Percentiles rank a stretch among this genome's conserved stretches.
Evolutionary conservation across 805 yeast species (phyloP).

Genomic region (Sugiyamaella americana): DNA sequence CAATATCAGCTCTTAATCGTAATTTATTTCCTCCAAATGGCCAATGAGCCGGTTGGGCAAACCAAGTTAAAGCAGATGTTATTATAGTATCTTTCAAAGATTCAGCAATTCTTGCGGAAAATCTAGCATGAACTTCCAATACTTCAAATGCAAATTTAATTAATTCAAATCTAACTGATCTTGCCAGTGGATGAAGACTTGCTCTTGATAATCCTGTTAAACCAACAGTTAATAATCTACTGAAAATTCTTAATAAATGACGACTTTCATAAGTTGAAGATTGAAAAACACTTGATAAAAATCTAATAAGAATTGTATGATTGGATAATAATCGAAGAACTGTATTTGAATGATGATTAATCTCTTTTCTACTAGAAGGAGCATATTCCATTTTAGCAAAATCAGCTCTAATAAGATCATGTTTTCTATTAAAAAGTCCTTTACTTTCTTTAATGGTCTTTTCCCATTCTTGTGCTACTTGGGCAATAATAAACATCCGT

Average conservation of each 20-base stretch:
- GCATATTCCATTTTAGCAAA: conserved; percentile 78
- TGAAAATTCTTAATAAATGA: conserved; percentile 62
- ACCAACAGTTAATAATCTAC: conserved; percentile 42
- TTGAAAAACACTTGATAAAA: conserved; percentile 72
- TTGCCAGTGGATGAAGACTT: conserved; percentile 76
- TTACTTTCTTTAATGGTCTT: conserved; percentile 47
- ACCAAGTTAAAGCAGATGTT: conserved; percentile 76
- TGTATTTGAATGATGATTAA: conserved; percentile 45
- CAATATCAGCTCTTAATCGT: conserved; percentile 62
- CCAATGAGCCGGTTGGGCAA: conserved; percentile 50
- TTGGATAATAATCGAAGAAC: conserved; percentile 53
- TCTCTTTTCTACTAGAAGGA: conserved; percentile 64
- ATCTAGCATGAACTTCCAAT: conserved; percentile 47
- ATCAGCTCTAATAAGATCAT: conserved; percentile 56
- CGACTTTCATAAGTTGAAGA: conserved; percentile 69
- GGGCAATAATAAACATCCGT: conserved; percentile 57
- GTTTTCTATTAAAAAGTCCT: conserved; percentile 58
- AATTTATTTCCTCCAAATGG: conserved; percentile 83
- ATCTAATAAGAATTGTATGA: conserved; percentile 59
- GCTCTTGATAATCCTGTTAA: conserved; percentile 54
- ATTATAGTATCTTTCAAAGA: conserved; percentile 48
- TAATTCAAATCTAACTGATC: conserved; percentile 69
- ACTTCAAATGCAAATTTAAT: conserved; percentile 63
- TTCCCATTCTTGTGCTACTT: conserved; percentile 66
- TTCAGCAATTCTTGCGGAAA: conserved; percentile 41